Percentiles rank a stretch among this genome's conserved stretches.
Conservation (phyloP, 2,329 filamentous ascomycete genomes). For the Trematosphaeria pertusa region DNA sequence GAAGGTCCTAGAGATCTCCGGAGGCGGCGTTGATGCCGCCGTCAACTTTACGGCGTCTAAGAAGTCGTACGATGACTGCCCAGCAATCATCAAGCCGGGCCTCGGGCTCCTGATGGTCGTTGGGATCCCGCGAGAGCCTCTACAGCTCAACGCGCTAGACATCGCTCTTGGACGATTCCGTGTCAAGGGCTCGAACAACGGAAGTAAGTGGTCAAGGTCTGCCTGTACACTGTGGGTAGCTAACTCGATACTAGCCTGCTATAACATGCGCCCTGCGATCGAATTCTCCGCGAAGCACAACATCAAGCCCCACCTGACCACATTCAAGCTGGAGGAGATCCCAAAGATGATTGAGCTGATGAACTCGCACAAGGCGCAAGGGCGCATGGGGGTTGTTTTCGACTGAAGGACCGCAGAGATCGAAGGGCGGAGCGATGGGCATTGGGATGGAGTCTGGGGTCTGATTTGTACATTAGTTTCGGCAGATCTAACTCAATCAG, state of each 20-base stretch:
- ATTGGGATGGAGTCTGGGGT: too few relatives aligned
- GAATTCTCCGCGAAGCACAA: conserved; percentile 44
- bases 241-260: conserved; percentile 50
- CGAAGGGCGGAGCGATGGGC: too few relatives aligned
- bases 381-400: conserved; percentile 41
- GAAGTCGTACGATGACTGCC: conserved; percentile 42
- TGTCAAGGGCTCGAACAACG: conserved; percentile 42
- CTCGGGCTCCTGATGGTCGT: conserved; percentile 44
- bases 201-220: conserved; percentile 29
- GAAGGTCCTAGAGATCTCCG: conserved; percentile 37
- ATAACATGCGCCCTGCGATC: conserved; percentile 43
- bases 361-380: conserved; percentile 38
- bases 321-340: conserved; percentile 39
- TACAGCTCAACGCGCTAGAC: conserved; percentile 41
- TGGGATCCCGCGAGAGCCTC: conserved; percentile 39
- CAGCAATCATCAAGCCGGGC: conserved; percentile 37
- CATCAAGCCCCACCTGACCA: conserved; percentile 38
- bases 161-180: conserved; percentile 36
- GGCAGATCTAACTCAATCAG: too few relatives aligned
- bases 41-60: conserved; percentile 43
- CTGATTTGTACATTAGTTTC: too few relatives aligned
- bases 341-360: conserved; percentile 46
- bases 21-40: conserved; percentile 37
- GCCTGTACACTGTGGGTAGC: conserved; percentile 51
- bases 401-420: too few relatives aligned